phyloP scores from a whole-genome alignment of 1,139 yeast species.

The Kodamaea plutei region DNA sequence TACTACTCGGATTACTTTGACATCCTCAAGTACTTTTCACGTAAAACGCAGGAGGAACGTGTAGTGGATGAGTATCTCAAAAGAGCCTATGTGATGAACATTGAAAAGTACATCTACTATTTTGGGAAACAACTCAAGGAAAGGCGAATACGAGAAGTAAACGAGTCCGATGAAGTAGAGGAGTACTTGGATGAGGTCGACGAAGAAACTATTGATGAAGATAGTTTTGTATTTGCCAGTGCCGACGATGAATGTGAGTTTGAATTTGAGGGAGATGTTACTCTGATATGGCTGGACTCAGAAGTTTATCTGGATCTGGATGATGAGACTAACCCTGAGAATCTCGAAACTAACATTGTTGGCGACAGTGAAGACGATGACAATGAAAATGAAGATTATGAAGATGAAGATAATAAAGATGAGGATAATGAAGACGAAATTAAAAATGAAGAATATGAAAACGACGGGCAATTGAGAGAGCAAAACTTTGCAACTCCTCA shows the following conservation, averaged over 20 bases:
- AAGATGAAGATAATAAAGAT: conserved; percentile 1
- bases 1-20: conserved; percentile 10
- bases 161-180: conserved; percentile 3
- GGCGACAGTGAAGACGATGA: conserved; percentile 2
- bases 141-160: background rate
- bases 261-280: conserved; percentile 5
- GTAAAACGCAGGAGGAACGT: conserved; percentile 8
- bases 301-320: conserved; percentile 3
- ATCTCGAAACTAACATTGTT: conserved; percentile 1
- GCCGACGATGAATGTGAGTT: conserved; percentile 5
- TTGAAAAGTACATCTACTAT: conserved; percentile 9
- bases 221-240: conserved; percentile 8
- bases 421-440: background rate
- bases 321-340: conserved; percentile 5
- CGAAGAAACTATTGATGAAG: conserved; percentile 5
- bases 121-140: conserved; percentile 3
- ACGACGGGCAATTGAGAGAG: too few relatives aligned
- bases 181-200: conserved; percentile 2
- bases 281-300: conserved; percentile 9
- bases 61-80: conserved; percentile 9
- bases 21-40: conserved; percentile 7
- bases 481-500: too few relatives aligned
- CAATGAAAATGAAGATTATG: conserved; percentile 1
- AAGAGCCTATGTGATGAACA: conserved; percentile 10
- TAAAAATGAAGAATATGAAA: background rate